These are phyloP conservation scores for Heritiera fomes DNA, from an alignment of 345 rosid species.

Conservation along the genomic window DNA sequence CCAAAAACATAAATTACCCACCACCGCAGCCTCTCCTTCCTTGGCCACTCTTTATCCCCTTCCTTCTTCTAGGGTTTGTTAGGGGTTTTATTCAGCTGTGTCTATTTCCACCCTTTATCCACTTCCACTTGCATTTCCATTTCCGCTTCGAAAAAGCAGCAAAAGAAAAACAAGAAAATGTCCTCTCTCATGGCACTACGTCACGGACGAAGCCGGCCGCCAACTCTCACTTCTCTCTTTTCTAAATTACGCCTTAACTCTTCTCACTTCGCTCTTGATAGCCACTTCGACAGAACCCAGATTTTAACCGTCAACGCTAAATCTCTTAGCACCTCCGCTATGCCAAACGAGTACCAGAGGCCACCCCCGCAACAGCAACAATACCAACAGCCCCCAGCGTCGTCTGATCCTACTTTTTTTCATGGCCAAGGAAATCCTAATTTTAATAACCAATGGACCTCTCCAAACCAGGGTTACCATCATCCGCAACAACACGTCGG, in stretches of 20 bases:
- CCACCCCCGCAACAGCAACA: slow-evolving; percentile 33
- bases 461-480: slow-evolving; percentile 27
- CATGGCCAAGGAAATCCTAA: slow-evolving; percentile 24
- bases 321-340: slow-evolving; percentile 47
- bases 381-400: slow-evolving; percentile 25
- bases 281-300: slow-evolving; percentile 18
- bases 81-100: slow-evolving; percentile 27
- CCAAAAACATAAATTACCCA: too few relatives aligned
- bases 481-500: slow-evolving; percentile 32
- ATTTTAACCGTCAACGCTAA: slow-evolving; percentile 25
- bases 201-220: slow-evolving; percentile 28
- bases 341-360: slow-evolving; percentile 37
- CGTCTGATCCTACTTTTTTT: slow-evolving; percentile 36
- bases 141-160: not conserved
- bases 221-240: slow-evolving; percentile 28
- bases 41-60: not conserved
- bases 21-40: too few relatives aligned
- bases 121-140: not conserved
- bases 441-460: slow-evolving; percentile 34
- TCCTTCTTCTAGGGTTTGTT: slow-evolving; percentile 14
- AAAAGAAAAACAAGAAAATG: slow-evolving; percentile 15
- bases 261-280: slow-evolving; percentile 20
- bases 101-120: too few relatives aligned
- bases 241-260: slow-evolving; percentile 36
- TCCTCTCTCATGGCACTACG: slow-evolving; percentile 54